phyloP scores from a whole-genome alignment of 371 early-diverging fungal species.

The Umbelopsis sp. region DNA sequence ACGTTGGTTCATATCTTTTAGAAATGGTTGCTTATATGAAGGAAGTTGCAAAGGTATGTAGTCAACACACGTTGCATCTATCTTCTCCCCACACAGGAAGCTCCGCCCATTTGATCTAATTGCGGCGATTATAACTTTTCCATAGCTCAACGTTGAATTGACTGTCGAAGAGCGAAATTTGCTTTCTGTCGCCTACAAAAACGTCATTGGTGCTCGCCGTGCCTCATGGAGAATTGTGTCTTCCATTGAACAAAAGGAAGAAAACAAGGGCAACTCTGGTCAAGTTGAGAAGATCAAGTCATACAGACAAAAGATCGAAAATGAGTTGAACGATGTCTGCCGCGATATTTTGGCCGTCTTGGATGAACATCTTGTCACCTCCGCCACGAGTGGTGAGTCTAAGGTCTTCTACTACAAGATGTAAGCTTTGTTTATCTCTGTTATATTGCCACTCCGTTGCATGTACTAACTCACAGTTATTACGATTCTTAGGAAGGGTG shows the following conservation, averaged over 20 bases:
- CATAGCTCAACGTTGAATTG: slow-evolving; percentile 58
- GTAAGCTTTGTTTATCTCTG: slow-evolving; percentile 38
- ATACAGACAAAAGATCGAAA: slow-evolving; percentile 78
- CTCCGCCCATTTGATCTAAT: slow-evolving; percentile 3
- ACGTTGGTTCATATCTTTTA: background rate
- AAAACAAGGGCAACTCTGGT: slow-evolving; percentile 68
- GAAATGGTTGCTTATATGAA: slow-evolving; percentile 31
- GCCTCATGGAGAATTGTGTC: slow-evolving; percentile 97
- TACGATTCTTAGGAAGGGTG: slow-evolving; percentile 71
- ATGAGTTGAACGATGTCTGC: slow-evolving; percentile 80
- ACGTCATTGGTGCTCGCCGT: slow-evolving; percentile 95
- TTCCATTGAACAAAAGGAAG: slow-evolving; percentile 92
- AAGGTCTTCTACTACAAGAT: slow-evolving; percentile 93
- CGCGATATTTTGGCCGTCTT: slow-evolving; percentile 80
- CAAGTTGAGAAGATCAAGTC: slow-evolving; percentile 74
- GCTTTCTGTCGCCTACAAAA: slow-evolving; percentile 97
- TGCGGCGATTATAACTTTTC: background rate
- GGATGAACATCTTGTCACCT: slow-evolving; percentile 73
- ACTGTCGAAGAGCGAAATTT: slow-evolving; percentile 94
- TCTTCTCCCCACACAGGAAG: background rate
- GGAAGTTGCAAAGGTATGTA: slow-evolving; percentile 27
- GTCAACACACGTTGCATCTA: background rate
- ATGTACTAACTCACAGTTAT: too few species aligned
- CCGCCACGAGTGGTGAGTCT: slow-evolving; percentile 75
- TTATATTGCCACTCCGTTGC: too few species aligned